phyloP scores from a whole-genome alignment of 345 rosid genomes.

The Eucalyptus curtisii region DNA sequence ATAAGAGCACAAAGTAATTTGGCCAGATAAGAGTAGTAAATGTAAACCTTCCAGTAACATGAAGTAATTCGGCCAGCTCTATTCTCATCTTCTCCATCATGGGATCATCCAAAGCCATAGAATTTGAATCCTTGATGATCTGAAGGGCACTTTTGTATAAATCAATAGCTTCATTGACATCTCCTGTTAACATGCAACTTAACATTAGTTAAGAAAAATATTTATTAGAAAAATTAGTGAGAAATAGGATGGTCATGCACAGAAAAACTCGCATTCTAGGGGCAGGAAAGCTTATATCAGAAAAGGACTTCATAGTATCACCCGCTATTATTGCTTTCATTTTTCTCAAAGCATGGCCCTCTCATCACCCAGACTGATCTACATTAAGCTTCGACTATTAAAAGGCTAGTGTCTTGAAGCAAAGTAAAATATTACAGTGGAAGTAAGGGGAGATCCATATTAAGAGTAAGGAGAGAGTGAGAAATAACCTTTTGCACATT shows the following conservation, averaged over 20 bases:
- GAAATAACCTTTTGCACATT: slow-evolving; percentile 60
- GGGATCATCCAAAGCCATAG: slow-evolving; percentile 41
- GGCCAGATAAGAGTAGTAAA: not conserved
- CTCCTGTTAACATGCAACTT: slow-evolving; percentile 27
- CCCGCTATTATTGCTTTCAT: not conserved
- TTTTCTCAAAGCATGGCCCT: not conserved
- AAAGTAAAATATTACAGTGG: not conserved
- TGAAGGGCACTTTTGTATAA: slow-evolving; percentile 53
- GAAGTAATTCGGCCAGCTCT: slow-evolving; percentile 87
- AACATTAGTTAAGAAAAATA: not conserved
- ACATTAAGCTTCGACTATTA: not conserved
- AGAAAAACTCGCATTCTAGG: not conserved
- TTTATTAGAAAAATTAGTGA: not conserved
- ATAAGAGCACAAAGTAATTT: not conserved
- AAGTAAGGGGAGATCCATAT: not conserved
- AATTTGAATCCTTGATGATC: slow-evolving; percentile 54
- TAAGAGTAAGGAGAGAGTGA: not conserved
- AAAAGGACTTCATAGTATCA: not conserved
- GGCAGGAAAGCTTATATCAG: not conserved
- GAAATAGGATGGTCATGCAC: not conserved
- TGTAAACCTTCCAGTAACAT: slow-evolving; percentile 65
- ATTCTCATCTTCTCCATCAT: slow-evolving; percentile 69
- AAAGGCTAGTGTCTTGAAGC: not conserved
- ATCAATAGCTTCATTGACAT: slow-evolving; percentile 52
- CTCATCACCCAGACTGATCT: not conserved